These are phyloP conservation scores for Xanthoconium stramineum DNA, from an alignment of 768 basidiomycete species.

Conservation along the genomic window DNA sequence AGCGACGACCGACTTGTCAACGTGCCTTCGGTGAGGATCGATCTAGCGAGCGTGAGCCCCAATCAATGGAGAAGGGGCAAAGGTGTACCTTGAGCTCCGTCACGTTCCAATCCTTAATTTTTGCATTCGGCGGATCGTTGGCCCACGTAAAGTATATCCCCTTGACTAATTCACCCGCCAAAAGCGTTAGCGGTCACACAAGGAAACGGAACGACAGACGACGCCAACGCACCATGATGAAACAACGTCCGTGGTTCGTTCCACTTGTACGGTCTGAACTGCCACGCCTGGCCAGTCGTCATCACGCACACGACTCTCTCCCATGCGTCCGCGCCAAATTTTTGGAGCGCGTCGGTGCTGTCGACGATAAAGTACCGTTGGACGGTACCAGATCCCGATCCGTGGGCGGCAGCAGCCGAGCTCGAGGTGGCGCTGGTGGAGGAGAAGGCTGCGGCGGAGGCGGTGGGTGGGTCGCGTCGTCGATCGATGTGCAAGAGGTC, in stretches of 20 bases:
- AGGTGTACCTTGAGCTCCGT: slow-evolving; percentile 77
- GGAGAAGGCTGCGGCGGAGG: slow-evolving; percentile 15
- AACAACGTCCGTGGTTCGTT: slow-evolving; percentile 88
- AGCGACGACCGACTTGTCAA: slow-evolving; percentile 92
- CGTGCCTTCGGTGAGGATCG: slow-evolving; percentile 82
- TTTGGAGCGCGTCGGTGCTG: slow-evolving; percentile 85
- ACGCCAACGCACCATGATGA: slow-evolving; percentile 67
- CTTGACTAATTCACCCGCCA: slow-evolving; percentile 58
- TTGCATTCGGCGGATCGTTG: slow-evolving; percentile 84
- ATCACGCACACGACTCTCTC: slow-evolving; percentile 96
- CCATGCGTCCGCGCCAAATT: slow-evolving; percentile 93
- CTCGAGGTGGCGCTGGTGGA: slow-evolving; percentile 1
- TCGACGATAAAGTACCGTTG: slow-evolving; percentile 87
- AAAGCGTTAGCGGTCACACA: not conserved
- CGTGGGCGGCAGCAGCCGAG: slow-evolving; percentile 12
- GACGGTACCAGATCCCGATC: slow-evolving; percentile 29
- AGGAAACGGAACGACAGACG: not conserved
- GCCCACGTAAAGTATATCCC: slow-evolving; percentile 95
- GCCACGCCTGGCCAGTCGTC: slow-evolving; percentile 99
- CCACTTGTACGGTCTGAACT: slow-evolving; percentile 97
- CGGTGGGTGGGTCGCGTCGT: slow-evolving; percentile 52
- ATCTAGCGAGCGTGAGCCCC: slow-evolving; percentile 50
- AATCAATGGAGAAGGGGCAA: not conserved
- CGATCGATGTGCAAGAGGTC: slow-evolving; percentile 89
- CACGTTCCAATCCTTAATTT: slow-evolving; percentile 96